These are phyloP conservation scores for Asclepias syriaca DNA, from an alignment of 257 asterid genomes.

Conservation along the genomic window DNA sequence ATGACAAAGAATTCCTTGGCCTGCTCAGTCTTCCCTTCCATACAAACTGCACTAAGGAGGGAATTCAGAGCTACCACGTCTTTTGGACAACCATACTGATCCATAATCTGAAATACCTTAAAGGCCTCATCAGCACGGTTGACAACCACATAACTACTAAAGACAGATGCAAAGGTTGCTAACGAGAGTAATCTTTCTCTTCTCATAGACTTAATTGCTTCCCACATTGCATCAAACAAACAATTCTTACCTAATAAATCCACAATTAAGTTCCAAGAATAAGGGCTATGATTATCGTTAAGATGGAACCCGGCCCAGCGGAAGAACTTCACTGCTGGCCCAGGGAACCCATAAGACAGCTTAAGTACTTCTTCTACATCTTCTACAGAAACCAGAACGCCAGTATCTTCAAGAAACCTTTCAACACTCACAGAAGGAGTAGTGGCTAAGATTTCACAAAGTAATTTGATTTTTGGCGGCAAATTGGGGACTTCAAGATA, in stretches of 20 bases:
- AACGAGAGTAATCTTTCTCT: conserved; percentile 40
- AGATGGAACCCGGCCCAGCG: conserved; percentile 58
- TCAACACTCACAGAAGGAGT: conserved; percentile 49
- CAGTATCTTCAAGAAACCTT: conserved; percentile 50
- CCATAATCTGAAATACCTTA: conserved; percentile 51
- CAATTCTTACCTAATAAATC: conserved; percentile 58
- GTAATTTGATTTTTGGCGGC: conserved; percentile 48
- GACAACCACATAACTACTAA: conserved; percentile 41
- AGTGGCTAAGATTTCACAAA: conserved; percentile 51
- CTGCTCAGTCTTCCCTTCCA: conserved; percentile 40
- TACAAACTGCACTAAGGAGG: conserved; percentile 46
- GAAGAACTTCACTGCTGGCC: conserved; percentile 56
- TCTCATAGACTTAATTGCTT: conserved; percentile 62
- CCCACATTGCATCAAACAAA: conserved; percentile 82
- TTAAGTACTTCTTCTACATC: conserved; percentile 63
- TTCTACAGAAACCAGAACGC: conserved; percentile 38
- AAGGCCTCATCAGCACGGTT: conserved; percentile 51
- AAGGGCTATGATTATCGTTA: conserved; percentile 35
- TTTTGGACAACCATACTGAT: conserved; percentile 42
- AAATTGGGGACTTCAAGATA: conserved; percentile 33
- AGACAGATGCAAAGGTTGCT: conserved; percentile 49
- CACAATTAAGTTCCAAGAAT: conserved; percentile 63
- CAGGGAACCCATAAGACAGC: conserved; percentile 43
- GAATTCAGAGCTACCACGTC: conserved; percentile 43
- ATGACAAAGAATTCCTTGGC: conserved; percentile 36